Evolutionary conservation across 208 protist genomes (phyloP), one percentile per base, ranked within the genome.

Genomic region (Leishmania tarentolae): DNA sequence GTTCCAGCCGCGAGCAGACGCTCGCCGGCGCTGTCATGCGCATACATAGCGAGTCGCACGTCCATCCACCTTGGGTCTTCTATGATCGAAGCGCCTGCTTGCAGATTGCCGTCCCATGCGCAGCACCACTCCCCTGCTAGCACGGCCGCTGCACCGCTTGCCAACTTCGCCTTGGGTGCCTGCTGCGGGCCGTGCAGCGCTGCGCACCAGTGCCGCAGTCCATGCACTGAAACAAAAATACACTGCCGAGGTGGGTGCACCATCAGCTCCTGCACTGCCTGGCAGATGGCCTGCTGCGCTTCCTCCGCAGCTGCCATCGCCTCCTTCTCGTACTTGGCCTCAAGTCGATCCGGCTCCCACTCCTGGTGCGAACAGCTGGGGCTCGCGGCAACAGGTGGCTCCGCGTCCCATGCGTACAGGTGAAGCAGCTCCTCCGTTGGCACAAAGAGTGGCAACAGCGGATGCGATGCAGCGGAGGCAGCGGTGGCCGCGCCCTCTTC

Each of bases 191-290:
- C 81, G 40, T 82, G 31, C n/a, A 85, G 8, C 21, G 50, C 37
- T 5, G 50, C 61, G 68, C 66, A 82, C 73, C 79, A 65, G 42
- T 69, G 72, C 63, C 59, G 72, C 37, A 85, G 56, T 19, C 73
- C 73, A 13, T 79, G 78, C 47, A 85, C 50, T 52, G 75, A 78
- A 17, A 79, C 72, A 66, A 85, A 79, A 28, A 85, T 19, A 13
- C 77, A 85, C 74, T 85, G 82, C 53, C 82, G 82, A 19, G 77
- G 82, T 46, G 78, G 82, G 44, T 63, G 77, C 28, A 82, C 73
- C 28, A 61, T 52, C 71, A 82, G 71, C 61, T 81, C 71, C 19
- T 11, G 70, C n/a, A 85, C 47, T 3, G 76, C 47, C 3, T 59
- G 24, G 40, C 56, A 65, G 11, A 76, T 46, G 3, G 73, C 76